A percentile compares a stretch with the other conserved stretches of the same genome.
Conservation (phyloP, 306 rosid species). For the Malus asiatica region DNA sequence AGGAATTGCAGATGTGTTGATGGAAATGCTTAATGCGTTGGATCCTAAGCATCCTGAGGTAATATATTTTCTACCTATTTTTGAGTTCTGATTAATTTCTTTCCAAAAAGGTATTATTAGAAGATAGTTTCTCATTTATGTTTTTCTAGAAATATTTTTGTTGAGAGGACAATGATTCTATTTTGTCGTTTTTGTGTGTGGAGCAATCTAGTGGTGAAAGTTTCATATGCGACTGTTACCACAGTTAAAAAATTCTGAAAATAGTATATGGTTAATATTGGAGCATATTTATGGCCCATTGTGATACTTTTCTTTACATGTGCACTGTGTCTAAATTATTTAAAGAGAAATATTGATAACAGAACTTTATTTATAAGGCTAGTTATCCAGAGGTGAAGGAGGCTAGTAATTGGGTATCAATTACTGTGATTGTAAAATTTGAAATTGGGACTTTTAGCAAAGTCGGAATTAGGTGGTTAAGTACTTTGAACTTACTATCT, state of each 20-base stretch:
- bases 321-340: not conserved
- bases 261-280: not conserved
- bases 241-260: not conserved
- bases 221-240: not conserved
- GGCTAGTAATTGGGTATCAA: not conserved
- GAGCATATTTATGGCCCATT: not conserved
- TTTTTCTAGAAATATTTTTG: not conserved
- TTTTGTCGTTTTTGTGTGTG: not conserved
- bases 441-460: not conserved
- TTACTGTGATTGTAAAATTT: not conserved
- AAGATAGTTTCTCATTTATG: not conserved
- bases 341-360: not conserved
- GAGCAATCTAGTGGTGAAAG: not conserved
- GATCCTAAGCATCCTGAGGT: conserved; percentile 76
- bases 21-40: conserved; percentile 85
- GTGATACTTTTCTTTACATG: not conserved
- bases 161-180: not conserved
- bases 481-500: not conserved
- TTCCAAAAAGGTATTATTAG: not conserved
- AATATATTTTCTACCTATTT: not conserved
- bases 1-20: conserved; percentile 76
- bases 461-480: not conserved
- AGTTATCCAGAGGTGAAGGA: not conserved
- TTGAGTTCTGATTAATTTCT: not conserved
- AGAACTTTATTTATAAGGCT: not conserved